Evolutionary conservation across 495 filamentous ascomycete genomes (phyloP).

Genomic region (Annulohypoxylon bovei): DNA sequence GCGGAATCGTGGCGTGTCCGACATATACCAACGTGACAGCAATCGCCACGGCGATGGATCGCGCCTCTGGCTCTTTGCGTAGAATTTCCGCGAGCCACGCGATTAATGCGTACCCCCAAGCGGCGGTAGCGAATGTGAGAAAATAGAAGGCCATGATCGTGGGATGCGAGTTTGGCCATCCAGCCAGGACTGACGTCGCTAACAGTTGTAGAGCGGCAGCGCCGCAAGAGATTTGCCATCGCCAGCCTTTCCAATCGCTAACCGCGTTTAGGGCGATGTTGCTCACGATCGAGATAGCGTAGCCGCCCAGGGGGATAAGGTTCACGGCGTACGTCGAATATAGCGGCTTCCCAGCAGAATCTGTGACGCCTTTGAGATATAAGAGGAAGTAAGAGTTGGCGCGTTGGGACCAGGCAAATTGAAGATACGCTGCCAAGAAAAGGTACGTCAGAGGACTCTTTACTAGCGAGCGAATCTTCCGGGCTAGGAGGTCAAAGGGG

Average conservation of each 20-base stretch:
- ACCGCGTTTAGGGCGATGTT: constrained; percentile 34
- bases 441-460: constrained; percentile 21
- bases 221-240: constrained; percentile 23
- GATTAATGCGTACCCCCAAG: constrained; percentile 23
- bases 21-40: constrained; percentile 19
- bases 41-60: constrained; percentile 22
- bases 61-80: constrained; percentile 18
- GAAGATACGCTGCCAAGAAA: constrained; percentile 21
- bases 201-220: constrained; percentile 16
- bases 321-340: constrained; percentile 37
- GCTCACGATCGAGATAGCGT: constrained; percentile 48
- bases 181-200: constrained; percentile 11
- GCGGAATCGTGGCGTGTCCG: constrained; percentile 18
- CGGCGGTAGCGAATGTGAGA: constrained; percentile 20
- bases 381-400: constrained; percentile 26
- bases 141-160: constrained; percentile 19
- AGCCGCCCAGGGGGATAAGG: constrained; percentile 47
- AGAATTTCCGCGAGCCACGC: constrained; percentile 27
- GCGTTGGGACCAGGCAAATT: constrained; percentile 27
- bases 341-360: background rate
- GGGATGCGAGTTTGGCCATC: constrained; percentile 10
- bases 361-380: constrained; percentile 17
- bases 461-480: constrained; percentile 2
- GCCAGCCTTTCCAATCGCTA: constrained; percentile 22
- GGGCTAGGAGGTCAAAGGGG: background rate